Conservation (phyloP, 2,329 filamentous ascomycete species). For the Pseudocercospora macadamiae region DNA sequence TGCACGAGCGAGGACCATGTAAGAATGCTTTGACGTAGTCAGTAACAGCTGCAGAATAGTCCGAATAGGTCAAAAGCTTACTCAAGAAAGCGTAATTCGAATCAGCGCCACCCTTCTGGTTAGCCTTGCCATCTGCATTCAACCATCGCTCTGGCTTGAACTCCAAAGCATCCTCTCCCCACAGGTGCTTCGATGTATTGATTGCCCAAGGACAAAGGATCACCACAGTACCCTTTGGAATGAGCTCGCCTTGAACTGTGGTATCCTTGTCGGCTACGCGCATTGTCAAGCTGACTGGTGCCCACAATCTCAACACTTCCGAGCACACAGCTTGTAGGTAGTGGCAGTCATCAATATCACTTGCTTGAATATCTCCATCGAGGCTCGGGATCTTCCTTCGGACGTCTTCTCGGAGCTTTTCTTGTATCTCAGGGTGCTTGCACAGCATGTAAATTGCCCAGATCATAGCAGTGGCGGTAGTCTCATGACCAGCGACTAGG, state of each 20-base stretch:
- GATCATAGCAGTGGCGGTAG: conserved; percentile 56
- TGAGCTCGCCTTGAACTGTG: conserved; percentile 63
- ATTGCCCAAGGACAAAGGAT: conserved; percentile 67
- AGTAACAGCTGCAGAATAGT: neutral
- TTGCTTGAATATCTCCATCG: conserved; percentile 50
- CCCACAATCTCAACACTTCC: conserved; percentile 73
- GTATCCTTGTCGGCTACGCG: conserved; percentile 68
- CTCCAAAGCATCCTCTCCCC: conserved; percentile 72
- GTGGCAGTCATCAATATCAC: conserved; percentile 71
- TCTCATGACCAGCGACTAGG: conserved; percentile 67
- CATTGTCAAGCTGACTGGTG: conserved; percentile 71
- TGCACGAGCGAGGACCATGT: conserved; percentile 84
- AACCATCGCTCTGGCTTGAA: conserved; percentile 84
- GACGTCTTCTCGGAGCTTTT: conserved; percentile 55
- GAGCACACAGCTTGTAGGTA: conserved; percentile 80
- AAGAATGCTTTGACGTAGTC: conserved; percentile 61
- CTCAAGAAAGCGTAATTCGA: conserved; percentile 77
- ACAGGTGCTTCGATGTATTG: conserved; percentile 70
- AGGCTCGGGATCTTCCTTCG: conserved; percentile 50
- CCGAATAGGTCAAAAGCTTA: neutral
- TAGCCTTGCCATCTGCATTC: conserved; percentile 52
- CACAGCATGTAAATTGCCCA: conserved; percentile 60
- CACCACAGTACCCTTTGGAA: conserved; percentile 73
- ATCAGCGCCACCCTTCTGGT: conserved; percentile 70
- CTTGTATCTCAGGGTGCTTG: conserved; percentile 53